Percentiles rank a stretch among this genome's conserved stretches.
These are phyloP conservation scores for Syzygium aqueum DNA, from an alignment of 345 rosid species.

Conservation along the genomic window DNA sequence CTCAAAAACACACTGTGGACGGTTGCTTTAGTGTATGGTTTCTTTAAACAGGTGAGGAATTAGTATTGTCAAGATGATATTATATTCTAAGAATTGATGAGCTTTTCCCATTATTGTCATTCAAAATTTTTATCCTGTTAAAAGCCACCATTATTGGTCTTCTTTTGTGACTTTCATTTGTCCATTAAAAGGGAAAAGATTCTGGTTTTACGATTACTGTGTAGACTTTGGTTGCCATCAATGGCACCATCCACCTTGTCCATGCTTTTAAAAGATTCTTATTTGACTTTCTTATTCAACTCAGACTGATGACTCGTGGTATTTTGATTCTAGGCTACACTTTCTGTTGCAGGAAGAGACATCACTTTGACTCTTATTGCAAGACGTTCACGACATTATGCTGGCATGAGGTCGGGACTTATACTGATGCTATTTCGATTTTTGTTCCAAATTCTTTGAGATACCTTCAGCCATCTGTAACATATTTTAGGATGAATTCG, in stretches of 20 bases:
- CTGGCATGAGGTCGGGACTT: conserved; percentile 80
- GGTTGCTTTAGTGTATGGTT: conserved; percentile 93
- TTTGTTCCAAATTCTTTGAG: not conserved
- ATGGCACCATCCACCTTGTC: not conserved
- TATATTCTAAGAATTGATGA: not conserved
- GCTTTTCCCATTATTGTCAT: not conserved
- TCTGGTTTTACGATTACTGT: not conserved
- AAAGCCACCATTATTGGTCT: not conserved
- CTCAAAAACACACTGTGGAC: conserved; percentile 94
- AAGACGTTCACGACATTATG: conserved; percentile 97
- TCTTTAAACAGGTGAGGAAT: conserved; percentile 80
- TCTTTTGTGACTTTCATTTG: not conserved
- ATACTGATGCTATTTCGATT: not conserved
- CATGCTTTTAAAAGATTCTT: not conserved
- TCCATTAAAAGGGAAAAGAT: not conserved
- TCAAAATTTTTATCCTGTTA: not conserved
- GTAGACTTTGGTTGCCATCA: not conserved
- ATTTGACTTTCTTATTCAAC: conserved; percentile 1
- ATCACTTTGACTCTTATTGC: conserved; percentile 81
- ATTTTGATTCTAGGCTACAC: conserved; percentile 45
- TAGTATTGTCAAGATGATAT: conserved; percentile 6
- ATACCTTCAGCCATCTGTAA: not conserved
- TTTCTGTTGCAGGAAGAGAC: conserved; percentile 68
- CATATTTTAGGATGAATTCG: not conserved
- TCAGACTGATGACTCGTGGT: conserved; percentile 5